Evolutionary conservation across 163 green algal genomes (phyloP).

Genomic region (Scenedesmus sp.): DNA sequence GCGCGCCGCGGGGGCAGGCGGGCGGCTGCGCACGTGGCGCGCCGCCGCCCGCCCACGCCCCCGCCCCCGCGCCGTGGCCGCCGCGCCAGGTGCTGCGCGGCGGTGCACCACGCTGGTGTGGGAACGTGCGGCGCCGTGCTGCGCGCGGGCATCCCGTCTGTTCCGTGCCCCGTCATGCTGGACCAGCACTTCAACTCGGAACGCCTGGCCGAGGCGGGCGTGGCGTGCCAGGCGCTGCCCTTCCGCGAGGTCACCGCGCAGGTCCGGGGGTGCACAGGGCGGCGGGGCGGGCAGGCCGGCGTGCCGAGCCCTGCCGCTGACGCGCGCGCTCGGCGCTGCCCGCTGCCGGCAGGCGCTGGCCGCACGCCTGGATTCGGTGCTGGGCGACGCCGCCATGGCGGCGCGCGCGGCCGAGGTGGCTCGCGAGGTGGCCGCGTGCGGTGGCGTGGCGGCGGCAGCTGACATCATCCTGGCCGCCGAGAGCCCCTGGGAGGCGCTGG

Average conservation of each 20-base stretch:
- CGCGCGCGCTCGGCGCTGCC: too few species aligned
- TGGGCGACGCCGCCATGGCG: not conserved
- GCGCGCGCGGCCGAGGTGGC: conserved; percentile 17
- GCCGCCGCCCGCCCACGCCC: too few species aligned
- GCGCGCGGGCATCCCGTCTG: conserved; percentile 26
- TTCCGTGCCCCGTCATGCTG: conserved; percentile 43
- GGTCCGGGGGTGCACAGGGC: not conserved
- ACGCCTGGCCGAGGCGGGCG: conserved; percentile 24
- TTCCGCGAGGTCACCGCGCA: conserved; percentile 20
- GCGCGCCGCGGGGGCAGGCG: too few species aligned
- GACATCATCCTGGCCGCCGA: conserved; percentile 3
- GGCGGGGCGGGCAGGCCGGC: too few species aligned
- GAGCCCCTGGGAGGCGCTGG: conserved; percentile 18
- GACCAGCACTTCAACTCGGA: conserved; percentile 29
- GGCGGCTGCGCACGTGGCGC: too few species aligned
- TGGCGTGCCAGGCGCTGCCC: conserved; percentile 20
- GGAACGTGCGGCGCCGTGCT: conserved; percentile 34
- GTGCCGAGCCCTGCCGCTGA: too few species aligned
- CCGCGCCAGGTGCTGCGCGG: conserved; percentile 17
- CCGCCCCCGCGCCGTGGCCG: too few species aligned
- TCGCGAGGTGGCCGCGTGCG: conserved; percentile 6
- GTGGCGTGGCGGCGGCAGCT: conserved; percentile 22
- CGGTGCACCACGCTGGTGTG: conserved; percentile 36
- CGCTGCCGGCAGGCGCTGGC: conserved; percentile 13
- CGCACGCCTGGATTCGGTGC: not conserved